Evolutionary conservation across 768 basidiomycete species (phyloP).

Genomic region (Panaeolus cyanescens): DNA sequence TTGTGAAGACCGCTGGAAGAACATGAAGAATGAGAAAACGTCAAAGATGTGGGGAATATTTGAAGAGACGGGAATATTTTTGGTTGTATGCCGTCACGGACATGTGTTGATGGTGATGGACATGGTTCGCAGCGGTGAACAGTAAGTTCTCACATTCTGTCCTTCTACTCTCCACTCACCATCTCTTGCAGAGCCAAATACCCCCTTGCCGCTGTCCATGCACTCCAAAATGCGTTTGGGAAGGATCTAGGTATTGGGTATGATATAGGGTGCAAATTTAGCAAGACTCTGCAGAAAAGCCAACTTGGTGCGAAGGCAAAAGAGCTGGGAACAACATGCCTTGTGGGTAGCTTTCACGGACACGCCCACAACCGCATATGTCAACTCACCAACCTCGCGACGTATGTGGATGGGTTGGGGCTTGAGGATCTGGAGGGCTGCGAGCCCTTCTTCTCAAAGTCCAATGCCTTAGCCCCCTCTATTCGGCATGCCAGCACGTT

Average conservation of each 20-base stretch:
- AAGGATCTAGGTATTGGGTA: slow-evolving; percentile 21
- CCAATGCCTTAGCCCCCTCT: slow-evolving; percentile 21
- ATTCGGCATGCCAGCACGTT: slow-evolving; percentile 6
- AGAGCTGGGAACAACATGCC: background rate
- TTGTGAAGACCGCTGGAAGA: slow-evolving; percentile 23
- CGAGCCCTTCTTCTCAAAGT: slow-evolving; percentile 26
- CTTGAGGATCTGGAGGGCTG: slow-evolving; percentile 28
- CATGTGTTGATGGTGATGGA: slow-evolving; percentile 19
- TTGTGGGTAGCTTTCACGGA: slow-evolving; percentile 28
- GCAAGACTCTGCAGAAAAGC: slow-evolving; percentile 20
- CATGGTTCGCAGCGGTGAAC: slow-evolving; percentile 15
- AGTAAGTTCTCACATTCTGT: slow-evolving; percentile 2
- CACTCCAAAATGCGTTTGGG: slow-evolving; percentile 21
- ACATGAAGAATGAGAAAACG: slow-evolving; percentile 17
- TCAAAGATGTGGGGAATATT: slow-evolving; percentile 26
- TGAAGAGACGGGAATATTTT: slow-evolving; percentile 29
- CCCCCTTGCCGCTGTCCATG: slow-evolving; percentile 21
- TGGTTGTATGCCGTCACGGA: slow-evolving; percentile 27
- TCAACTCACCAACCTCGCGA: slow-evolving; percentile 23
- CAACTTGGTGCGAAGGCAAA: slow-evolving; percentile 1
- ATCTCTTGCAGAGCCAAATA: slow-evolving; percentile 24
- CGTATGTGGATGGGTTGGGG: slow-evolving; percentile 22
- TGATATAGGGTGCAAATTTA: slow-evolving; percentile 30
- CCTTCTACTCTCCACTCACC: background rate
- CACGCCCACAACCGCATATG: slow-evolving; percentile 31